Evolutionary conservation across 164 flowering plant species (phyloP), one percentile per base, ranked within the genome.

Genomic region (Vitis rotundifolia): DNA sequence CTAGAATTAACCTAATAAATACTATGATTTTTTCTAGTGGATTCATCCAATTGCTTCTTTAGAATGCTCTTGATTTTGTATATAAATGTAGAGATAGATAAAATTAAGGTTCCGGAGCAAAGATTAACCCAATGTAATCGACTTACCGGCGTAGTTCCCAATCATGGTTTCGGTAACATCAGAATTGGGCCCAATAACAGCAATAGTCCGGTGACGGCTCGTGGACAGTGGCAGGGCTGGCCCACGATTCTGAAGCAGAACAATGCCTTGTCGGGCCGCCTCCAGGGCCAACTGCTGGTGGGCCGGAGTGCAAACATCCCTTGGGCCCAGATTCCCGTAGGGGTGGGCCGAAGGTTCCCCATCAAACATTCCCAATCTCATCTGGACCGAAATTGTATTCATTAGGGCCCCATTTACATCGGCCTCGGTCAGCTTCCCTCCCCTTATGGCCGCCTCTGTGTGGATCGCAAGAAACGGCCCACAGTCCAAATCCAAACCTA

Each of bases 321-420:
- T 70, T 31, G 85, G 85, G 53, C 93, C 96, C 16, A 90, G 69
- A 26, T 80, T 69, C 1, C 77, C 88, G 52, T 19, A 90, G 2
- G 85, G 86, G 5, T 80, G 88, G 51, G 77, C 68, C 3, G 88
- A 79, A 15, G 81, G 82, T 58, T 83, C 80, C 2, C 91, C 95
- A 51, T 90, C 95, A 63, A 86, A 90, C 86, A 88, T 83, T 8
- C 92, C 95, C 12, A 90, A 73, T 37, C 96, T 85, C 91, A 90
- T 86, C 59, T 87, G 93, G 63, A 90, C 89, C 0, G 83, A 72
- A 0, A 84, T 31, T 10, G 81, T 68, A 58, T 89, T 79, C 8
- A 79, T 67, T 61, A 90, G 70, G 63, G 93, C 95, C 74, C 63
- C 44, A 67, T 89, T 73, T 1, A 90, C 81, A 61, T 90, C 90